Evolutionary conservation across 495 filamentous ascomycete genomes (phyloP).

Genomic region (Neurospora africana): DNA sequence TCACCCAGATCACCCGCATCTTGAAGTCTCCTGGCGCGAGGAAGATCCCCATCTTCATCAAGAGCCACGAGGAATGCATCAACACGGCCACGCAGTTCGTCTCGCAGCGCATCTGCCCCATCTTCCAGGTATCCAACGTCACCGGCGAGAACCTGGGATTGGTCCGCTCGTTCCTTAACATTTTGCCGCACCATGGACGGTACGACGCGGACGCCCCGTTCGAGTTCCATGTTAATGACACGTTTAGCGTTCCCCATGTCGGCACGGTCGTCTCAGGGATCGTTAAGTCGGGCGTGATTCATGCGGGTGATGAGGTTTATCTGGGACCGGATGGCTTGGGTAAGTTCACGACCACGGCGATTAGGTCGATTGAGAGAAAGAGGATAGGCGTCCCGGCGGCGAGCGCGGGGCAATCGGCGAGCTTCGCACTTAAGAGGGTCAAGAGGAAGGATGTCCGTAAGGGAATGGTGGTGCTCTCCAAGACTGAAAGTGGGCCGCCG

Average conservation of each 20-base stretch:
- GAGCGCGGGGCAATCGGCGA: slow-evolving; percentile 84
- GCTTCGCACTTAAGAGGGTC: slow-evolving; percentile 78
- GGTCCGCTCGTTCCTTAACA: slow-evolving; percentile 87
- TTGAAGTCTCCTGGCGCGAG: slow-evolving; percentile 86
- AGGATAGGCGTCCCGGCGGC: slow-evolving; percentile 81
- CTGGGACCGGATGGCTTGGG: slow-evolving; percentile 89
- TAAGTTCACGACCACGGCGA: slow-evolving; percentile 79
- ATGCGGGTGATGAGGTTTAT: slow-evolving; percentile 79
- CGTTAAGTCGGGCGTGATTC: slow-evolving; percentile 77
- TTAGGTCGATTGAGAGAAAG: slow-evolving; percentile 92
- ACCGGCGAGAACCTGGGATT: slow-evolving; percentile 73
- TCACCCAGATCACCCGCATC: slow-evolving; percentile 83
- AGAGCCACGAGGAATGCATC: slow-evolving; percentile 80
- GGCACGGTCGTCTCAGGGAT: slow-evolving; percentile 94
- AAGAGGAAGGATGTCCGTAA: slow-evolving; percentile 90
- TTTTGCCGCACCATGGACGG: slow-evolving; percentile 88
- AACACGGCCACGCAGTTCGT: slow-evolving; percentile 95
- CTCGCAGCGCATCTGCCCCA: slow-evolving; percentile 86
- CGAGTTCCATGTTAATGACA: slow-evolving; percentile 95
- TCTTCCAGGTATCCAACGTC: slow-evolving; percentile 97
- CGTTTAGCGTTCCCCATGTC: slow-evolving; percentile 96
- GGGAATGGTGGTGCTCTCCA: slow-evolving; percentile 94
- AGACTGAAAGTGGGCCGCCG: slow-evolving; percentile 55
- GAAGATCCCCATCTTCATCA: slow-evolving; percentile 98
- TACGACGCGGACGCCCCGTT: slow-evolving; percentile 83